Percentiles rank a stretch among this genome's conserved stretches.
These are phyloP conservation scores for Deuterostichococcus epilithicus DNA, from an alignment of 139 green algal genomes.

Conservation along the genomic window DNA sequence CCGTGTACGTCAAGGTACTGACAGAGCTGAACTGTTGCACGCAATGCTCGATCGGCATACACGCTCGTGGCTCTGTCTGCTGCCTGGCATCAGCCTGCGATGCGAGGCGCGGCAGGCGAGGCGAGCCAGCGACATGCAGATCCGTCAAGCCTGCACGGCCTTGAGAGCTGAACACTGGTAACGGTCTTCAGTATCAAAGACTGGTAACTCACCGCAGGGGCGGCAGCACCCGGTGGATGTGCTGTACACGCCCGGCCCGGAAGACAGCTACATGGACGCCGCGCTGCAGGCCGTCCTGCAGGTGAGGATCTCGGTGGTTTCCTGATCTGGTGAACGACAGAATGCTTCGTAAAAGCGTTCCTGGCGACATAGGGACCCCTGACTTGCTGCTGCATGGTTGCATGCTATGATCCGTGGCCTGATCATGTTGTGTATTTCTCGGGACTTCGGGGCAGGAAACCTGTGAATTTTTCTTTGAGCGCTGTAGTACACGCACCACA, in stretches of 20 bases:
- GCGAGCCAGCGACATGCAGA: background rate
- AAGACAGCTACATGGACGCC: conserved; percentile 90
- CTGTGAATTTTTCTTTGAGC: no score
- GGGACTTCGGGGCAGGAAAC: no score
- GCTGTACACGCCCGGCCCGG: conserved; percentile 63
- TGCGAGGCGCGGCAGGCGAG: background rate
- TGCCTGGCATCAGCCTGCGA: background rate
- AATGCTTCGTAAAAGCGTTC: no score
- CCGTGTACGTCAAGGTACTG: conserved; percentile 52
- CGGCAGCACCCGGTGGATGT: conserved; percentile 73
- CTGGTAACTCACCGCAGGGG: conserved; percentile 31
- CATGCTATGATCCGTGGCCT: no score
- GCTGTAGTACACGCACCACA: no score
- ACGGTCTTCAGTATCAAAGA: background rate
- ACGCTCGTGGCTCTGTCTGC: background rate
- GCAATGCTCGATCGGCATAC: no score
- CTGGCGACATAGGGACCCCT: no score
- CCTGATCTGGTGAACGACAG: no score
- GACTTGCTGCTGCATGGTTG: no score
- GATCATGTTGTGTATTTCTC: no score
- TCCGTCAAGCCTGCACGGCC: background rate
- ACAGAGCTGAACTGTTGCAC: background rate
- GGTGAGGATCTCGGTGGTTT: conserved; percentile 17
- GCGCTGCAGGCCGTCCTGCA: conserved; percentile 74
- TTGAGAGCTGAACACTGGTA: background rate